Evolutionary conservation across 257 asterid species (phyloP).

Genomic region (Cynanchum wilfordii): DNA sequence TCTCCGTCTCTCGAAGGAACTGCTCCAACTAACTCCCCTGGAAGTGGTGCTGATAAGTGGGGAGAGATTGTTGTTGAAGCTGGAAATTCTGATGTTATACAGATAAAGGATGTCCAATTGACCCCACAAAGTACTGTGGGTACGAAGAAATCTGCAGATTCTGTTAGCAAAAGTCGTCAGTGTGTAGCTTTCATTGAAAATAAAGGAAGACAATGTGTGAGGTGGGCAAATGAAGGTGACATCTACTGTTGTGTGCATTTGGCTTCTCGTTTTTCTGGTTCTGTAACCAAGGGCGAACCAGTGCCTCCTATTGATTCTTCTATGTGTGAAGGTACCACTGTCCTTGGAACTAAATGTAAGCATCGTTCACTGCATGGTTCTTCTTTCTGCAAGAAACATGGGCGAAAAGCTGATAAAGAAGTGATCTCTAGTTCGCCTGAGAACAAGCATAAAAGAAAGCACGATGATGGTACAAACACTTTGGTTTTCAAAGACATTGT

Average conservation of each 20-base stretch:
- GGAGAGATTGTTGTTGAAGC: conserved; percentile 59
- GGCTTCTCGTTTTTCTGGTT: conserved; percentile 57
- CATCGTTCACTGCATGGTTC: conserved; percentile 81
- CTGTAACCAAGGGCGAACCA: conserved; percentile 51
- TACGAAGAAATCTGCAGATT: conserved; percentile 37
- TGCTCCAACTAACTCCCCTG: conserved; percentile 35
- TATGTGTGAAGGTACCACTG: conserved; percentile 97
- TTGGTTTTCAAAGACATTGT: conserved; percentile 33
- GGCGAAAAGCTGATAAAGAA: conserved; percentile 53
- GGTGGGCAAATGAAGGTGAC: conserved; percentile 90
- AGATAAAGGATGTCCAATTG: conserved; percentile 37
- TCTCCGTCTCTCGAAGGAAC: conserved; percentile 28
- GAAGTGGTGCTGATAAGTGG: conserved; percentile 54
- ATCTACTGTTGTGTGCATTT: conserved; percentile 93
- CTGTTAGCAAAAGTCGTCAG: conserved; percentile 60
- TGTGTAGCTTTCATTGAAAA: conserved; percentile 86
- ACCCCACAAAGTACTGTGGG: conserved; percentile 43
- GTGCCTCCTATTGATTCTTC: conserved; percentile 46
- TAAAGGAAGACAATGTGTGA: conserved; percentile 92
- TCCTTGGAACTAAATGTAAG: conserved; percentile 92
- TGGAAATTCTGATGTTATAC: conserved; percentile 41
- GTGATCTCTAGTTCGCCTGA: conserved; percentile 27
- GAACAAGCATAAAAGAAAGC: conserved; percentile 59
- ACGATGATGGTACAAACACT: conserved; percentile 40
- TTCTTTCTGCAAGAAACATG: conserved; percentile 95